Conservation (phyloP, 805 yeast genomes). For the Allodekkera sacchari region DNA sequence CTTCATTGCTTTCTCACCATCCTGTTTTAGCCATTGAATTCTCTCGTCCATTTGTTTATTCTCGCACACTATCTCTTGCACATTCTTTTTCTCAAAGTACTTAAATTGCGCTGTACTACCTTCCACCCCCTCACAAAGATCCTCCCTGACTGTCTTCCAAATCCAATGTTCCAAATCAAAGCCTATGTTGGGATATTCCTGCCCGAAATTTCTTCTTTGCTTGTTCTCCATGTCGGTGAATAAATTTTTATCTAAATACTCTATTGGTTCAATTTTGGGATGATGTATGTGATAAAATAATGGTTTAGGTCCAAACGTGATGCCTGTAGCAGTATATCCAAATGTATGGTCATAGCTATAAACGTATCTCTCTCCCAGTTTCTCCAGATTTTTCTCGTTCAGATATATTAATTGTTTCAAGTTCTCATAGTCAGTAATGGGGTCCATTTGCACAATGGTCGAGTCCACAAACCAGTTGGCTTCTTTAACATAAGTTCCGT, state of each 20-base stretch:
- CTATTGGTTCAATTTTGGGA: conserved; percentile 45
- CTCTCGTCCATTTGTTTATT: conserved; percentile 13
- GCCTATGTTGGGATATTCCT: conserved; percentile 11
- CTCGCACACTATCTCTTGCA: conserved; percentile 14
- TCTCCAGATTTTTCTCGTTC: neutral
- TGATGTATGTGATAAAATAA: conserved; percentile 37
- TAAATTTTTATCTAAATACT: conserved; percentile 11
- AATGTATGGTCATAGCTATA: conserved; percentile 15
- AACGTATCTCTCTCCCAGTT: conserved; percentile 3
- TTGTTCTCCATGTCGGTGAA: conserved; percentile 10
- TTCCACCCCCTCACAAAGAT: conserved; percentile 10
- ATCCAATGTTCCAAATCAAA: conserved; percentile 19
- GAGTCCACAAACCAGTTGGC: conserved; percentile 13
- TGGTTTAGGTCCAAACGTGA: conserved; percentile 11
- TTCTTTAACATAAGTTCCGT: conserved; percentile 12
- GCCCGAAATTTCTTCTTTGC: conserved; percentile 20
- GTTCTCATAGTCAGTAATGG: conserved; percentile 17
- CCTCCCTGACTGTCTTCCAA: conserved; percentile 15
- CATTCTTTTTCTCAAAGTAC: conserved; percentile 14
- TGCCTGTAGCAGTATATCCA: conserved; percentile 8
- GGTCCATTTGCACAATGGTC: conserved; percentile 22
- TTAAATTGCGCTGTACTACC: conserved; percentile 7
- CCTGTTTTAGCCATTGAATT: conserved; percentile 16
- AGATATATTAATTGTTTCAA: conserved; percentile 6
- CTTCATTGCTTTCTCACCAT: conserved; percentile 9